Percentiles rank a stretch among this genome's conserved stretches.
phyloP scores from a whole-genome alignment of 139 green algal species.

The Chlamydomonas eustigma region DNA sequence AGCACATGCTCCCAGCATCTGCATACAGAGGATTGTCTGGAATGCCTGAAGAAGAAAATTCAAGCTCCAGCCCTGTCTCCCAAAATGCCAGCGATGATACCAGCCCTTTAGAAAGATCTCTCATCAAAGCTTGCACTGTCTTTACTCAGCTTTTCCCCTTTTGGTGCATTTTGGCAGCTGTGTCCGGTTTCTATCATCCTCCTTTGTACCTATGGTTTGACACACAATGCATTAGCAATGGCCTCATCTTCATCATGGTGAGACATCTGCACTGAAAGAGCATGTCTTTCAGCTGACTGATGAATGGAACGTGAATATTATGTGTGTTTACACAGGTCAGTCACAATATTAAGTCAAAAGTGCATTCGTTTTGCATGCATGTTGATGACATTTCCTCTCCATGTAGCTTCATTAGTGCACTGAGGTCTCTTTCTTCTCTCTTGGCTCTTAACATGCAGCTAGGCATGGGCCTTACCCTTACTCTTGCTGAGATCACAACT shows the following conservation, averaged over 20 bases:
- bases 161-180: background rate
- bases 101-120: background rate
- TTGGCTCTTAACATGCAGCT: conserved; percentile 9
- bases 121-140: background rate
- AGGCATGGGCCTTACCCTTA: conserved; percentile 53
- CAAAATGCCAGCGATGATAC: background rate
- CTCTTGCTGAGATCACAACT: conserved; percentile 49
- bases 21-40: too few relatives aligned
- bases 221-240: background rate
- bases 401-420: background rate
- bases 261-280: background rate
- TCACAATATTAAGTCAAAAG: background rate
- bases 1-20: too few relatives aligned
- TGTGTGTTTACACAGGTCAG: background rate
- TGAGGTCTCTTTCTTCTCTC: background rate
- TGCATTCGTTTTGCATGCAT: background rate
- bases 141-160: conserved; percentile 14
- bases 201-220: conserved; percentile 12
- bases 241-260: conserved; percentile 15
- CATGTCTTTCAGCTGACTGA: background rate
- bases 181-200: conserved; percentile 1
- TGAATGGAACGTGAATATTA: background rate
- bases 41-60: too few relatives aligned
- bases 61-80: too few relatives aligned
- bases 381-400: background rate